A percentile compares a stretch with the other conserved stretches of the same genome.
These are phyloP conservation scores for Leccinum angustisporum DNA, from an alignment of 1,284 basidiomycete species.

Conservation along the genomic window DNA sequence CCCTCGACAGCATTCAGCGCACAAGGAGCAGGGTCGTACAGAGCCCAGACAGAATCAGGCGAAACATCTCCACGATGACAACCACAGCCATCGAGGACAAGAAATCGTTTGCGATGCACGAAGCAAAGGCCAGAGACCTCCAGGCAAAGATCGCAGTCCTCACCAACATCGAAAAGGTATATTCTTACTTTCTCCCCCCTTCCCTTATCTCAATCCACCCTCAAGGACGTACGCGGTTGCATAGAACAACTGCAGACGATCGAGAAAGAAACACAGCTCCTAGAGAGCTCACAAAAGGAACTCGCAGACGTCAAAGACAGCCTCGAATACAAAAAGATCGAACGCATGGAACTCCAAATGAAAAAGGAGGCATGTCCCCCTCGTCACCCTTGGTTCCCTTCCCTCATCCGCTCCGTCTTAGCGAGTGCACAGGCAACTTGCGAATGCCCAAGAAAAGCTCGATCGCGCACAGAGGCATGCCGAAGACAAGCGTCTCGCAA, in stretches of 20 bases:
- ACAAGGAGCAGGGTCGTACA: slow-evolving; percentile 77
- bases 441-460: slow-evolving; percentile 76
- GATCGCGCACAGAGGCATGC: slow-evolving; percentile 72
- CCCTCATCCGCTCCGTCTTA: slow-evolving; percentile 31
- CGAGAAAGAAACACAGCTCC: slow-evolving; percentile 62
- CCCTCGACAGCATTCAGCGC: slow-evolving; percentile 58
- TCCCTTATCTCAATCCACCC: neutral
- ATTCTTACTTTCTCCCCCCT: neutral
- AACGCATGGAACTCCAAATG: slow-evolving; percentile 64
- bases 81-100: slow-evolving; percentile 60
- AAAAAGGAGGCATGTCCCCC: slow-evolving; percentile 57
- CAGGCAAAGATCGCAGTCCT: slow-evolving; percentile 72
- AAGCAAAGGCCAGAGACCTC: slow-evolving; percentile 73
- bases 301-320: slow-evolving; percentile 63
- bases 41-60: slow-evolving; percentile 82
- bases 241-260: slow-evolving; percentile 70
- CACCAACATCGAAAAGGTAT: slow-evolving; percentile 72
- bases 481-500: slow-evolving; percentile 69
- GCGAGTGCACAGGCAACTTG: slow-evolving; percentile 73
- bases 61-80: slow-evolving; percentile 74
- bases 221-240: slow-evolving; percentile 65
- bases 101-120: slow-evolving; percentile 56
- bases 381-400: neutral
- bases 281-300: slow-evolving; percentile 63
- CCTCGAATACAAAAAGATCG: slow-evolving; percentile 68